phyloP scores from a whole-genome alignment of 139 green algal species.

The Tetradesmus lagerheimii region DNA sequence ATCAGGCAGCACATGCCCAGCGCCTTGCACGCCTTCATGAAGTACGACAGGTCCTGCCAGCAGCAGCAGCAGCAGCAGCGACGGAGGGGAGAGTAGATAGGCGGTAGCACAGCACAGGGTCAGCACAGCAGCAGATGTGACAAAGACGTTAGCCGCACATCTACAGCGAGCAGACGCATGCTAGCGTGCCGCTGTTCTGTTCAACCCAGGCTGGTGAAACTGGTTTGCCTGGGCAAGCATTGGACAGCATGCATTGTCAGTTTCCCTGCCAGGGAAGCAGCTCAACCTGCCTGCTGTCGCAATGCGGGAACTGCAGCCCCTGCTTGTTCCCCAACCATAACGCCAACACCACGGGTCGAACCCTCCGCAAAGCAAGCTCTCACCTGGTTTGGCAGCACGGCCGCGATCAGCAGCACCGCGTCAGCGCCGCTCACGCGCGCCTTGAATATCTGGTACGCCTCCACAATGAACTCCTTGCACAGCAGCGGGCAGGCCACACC shows the following conservation, averaged over 20 bases:
- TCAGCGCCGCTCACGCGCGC: constrained; percentile 87
- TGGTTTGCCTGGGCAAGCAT: too few species aligned
- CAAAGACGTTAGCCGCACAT: background rate
- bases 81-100: background rate
- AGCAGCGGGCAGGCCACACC: constrained; percentile 91
- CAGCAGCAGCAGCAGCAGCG: background rate
- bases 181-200: too few species aligned
- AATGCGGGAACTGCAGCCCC: too few species aligned
- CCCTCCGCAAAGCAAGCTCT: too few species aligned
- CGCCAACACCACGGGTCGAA: too few species aligned
- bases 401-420: constrained; percentile 97
- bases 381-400: constrained; percentile 93
- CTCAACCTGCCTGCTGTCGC: too few species aligned
- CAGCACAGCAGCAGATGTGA: background rate
- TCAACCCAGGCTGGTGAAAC: too few species aligned
- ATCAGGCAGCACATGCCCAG: constrained; percentile 81
- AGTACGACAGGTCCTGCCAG: constrained; percentile 87
- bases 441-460: constrained; percentile 94
- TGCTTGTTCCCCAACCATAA: too few species aligned
- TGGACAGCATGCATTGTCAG: too few species aligned
- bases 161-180: too few species aligned
- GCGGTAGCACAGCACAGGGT: background rate
- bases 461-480: constrained; percentile 99
- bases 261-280: too few species aligned
- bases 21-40: constrained; percentile 82